phyloP scores from a whole-genome alignment of 1,284 basidiomycete genomes.

The Stygiomarasmius scandens region DNA sequence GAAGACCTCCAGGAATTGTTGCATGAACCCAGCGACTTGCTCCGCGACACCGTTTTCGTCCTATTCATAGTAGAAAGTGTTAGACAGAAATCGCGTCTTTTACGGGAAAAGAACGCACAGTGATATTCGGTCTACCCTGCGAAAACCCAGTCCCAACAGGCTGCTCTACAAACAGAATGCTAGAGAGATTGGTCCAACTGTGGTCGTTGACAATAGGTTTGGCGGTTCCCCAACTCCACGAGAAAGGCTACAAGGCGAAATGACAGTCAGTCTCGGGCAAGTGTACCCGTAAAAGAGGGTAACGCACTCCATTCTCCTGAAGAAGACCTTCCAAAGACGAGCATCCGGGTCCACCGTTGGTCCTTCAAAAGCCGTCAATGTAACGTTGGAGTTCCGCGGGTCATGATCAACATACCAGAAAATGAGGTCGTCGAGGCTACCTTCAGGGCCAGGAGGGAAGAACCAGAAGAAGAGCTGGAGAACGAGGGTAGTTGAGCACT shows the following conservation, averaged over 20 bases:
- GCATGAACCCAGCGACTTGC: conserved; percentile 68
- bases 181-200: conserved; percentile 83
- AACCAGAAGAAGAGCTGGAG: conserved; percentile 84
- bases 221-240: conserved; percentile 68
- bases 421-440: conserved; percentile 70
- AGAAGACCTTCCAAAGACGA: conserved; percentile 77
- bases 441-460: conserved; percentile 76
- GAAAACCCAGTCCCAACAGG: conserved; percentile 85
- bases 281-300: too few species aligned
- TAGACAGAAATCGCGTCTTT: neutral
- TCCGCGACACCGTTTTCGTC: conserved; percentile 68
- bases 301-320: conserved; percentile 81
- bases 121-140: conserved; percentile 69
- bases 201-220: conserved; percentile 68
- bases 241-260: conserved; percentile 54
- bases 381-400: too few species aligned
- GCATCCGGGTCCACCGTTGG: conserved; percentile 61
- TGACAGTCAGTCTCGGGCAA: neutral
- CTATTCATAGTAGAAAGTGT: conserved; percentile 31
- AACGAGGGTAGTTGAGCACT: neutral
- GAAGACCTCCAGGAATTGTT: conserved; percentile 77
- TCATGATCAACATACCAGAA: conserved; percentile 57
- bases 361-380: conserved; percentile 42
- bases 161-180: conserved; percentile 82
- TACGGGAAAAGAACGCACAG: conserved; percentile 33